These are phyloP conservation scores for Cymodocea nodosa DNA, from an alignment of 116 monocot genomes.

Conservation along the genomic window DNA sequence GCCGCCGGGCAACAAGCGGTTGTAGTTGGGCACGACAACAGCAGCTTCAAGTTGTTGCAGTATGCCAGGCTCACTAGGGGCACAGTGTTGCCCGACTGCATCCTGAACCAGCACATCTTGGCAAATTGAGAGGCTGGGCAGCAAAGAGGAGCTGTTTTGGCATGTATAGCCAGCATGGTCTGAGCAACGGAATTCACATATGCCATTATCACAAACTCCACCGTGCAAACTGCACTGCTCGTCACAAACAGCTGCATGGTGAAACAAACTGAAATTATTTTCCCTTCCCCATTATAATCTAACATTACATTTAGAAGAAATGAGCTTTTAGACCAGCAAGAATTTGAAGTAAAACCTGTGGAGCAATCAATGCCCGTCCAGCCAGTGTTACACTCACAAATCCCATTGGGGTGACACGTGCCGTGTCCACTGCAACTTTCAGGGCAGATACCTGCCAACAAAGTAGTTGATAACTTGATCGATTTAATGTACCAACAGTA, in stretches of 20 bases:
- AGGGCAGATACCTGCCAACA: constrained; percentile 47
- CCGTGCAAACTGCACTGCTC: constrained; percentile 99
- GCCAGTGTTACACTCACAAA: constrained; percentile 66
- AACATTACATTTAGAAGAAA: too few relatives aligned
- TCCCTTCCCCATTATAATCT: too few relatives aligned
- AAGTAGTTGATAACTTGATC: not conserved
- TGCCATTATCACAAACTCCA: constrained; percentile 92
- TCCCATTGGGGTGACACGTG: constrained; percentile 47
- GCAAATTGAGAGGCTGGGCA: constrained; percentile 73
- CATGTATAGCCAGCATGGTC: constrained; percentile 97
- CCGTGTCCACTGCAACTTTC: constrained; percentile 67
- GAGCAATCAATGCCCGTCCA: constrained; percentile 94
- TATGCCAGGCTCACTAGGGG: constrained; percentile 75
- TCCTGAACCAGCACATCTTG: constrained; percentile 58
- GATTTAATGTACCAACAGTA: not conserved
- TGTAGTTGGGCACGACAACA: constrained; percentile 88
- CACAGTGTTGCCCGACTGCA: constrained; percentile 72
- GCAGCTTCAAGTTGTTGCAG: constrained; percentile 87
- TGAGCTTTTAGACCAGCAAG: too few relatives aligned
- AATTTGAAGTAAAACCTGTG: constrained; percentile 34
- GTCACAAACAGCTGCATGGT: constrained; percentile 66
- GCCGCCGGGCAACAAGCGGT: constrained; percentile 72
- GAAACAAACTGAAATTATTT: too few relatives aligned
- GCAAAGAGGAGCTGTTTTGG: constrained; percentile 72
- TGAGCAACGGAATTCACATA: constrained; percentile 95